Evolutionary conservation across 2,329 filamentous ascomycete species (phyloP).

Genomic region (Fonsecaea erecta): DNA sequence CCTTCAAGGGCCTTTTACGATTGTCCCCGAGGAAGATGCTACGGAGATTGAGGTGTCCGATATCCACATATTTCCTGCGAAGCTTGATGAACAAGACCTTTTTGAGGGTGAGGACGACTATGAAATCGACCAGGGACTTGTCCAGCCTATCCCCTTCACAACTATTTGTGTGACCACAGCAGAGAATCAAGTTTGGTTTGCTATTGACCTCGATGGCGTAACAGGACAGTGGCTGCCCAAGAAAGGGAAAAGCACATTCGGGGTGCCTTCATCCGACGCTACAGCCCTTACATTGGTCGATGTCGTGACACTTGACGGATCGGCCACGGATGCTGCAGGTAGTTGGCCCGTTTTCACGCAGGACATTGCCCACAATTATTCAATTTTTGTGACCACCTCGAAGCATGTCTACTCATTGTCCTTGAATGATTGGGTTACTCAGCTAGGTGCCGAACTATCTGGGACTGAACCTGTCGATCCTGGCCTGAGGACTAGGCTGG

Average conservation of each 20-base stretch:
- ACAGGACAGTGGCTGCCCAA: constrained; percentile 67
- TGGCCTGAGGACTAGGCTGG: constrained; percentile 61
- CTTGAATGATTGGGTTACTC: constrained; percentile 60
- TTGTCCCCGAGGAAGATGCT: constrained; percentile 56
- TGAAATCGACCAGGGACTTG: constrained; percentile 42
- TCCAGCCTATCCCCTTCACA: constrained; percentile 58
- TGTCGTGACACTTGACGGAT: constrained; percentile 47
- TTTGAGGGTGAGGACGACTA: constrained; percentile 58
- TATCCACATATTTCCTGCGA: constrained; percentile 61
- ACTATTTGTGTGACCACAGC: constrained; percentile 63
- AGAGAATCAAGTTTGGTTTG: constrained; percentile 61
- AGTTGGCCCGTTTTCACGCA: constrained; percentile 61
- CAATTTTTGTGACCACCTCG: constrained; percentile 62
- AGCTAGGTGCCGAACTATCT: constrained; percentile 60
- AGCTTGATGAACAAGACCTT: constrained; percentile 58
- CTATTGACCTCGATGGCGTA: constrained; percentile 65
- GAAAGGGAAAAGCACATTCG: constrained; percentile 48
- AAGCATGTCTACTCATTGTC: constrained; percentile 61
- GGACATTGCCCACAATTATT: constrained; percentile 61
- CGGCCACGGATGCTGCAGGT: constrained; percentile 11
- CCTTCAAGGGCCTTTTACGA: constrained; percentile 65
- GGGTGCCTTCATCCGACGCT: constrained; percentile 47
- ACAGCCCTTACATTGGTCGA: constrained; percentile 52
- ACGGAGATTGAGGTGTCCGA: constrained; percentile 64
- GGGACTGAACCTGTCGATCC: constrained; percentile 45